Evolutionary conservation across 2,329 filamentous ascomycete species (phyloP).

Genomic region (Ilyonectria mors-panacis): DNA sequence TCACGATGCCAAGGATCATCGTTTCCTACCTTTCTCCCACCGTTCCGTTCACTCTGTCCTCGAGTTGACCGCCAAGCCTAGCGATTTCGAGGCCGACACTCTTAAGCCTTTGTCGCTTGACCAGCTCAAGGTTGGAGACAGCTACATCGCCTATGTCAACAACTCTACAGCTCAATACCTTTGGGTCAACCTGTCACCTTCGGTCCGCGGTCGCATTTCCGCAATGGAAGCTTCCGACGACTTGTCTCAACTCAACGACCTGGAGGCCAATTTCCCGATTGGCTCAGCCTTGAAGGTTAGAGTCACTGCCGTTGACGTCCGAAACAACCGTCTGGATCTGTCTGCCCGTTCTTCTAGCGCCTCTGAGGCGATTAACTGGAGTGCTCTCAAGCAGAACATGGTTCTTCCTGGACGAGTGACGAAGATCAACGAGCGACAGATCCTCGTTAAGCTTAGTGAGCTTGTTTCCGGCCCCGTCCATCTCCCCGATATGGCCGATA

Average conservation of each 20-base stretch:
- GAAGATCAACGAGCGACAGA: conserved; percentile 85
- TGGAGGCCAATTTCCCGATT: conserved; percentile 86
- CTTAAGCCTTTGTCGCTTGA: conserved; percentile 75
- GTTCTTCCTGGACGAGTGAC: conserved; percentile 88
- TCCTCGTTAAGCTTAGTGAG: conserved; percentile 89
- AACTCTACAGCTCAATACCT: conserved; percentile 85
- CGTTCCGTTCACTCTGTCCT: conserved; percentile 85
- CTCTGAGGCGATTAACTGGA: conserved; percentile 71
- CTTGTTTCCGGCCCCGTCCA: conserved; percentile 84
- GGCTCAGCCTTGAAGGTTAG: conserved; percentile 90
- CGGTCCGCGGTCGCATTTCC: conserved; percentile 86
- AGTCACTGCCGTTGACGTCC: conserved; percentile 80
- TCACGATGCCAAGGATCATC: conserved; percentile 91
- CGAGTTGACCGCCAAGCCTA: conserved; percentile 87
- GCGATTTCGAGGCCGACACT: conserved; percentile 67
- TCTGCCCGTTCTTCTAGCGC: conserved; percentile 77
- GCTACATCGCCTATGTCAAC: conserved; percentile 89
- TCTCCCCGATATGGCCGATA: conserved; percentile 86
- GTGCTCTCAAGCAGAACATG: conserved; percentile 82
- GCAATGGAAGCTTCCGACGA: conserved; percentile 91
- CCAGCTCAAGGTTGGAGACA: conserved; percentile 79
- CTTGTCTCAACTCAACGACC: conserved; percentile 81
- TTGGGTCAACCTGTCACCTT: conserved; percentile 93
- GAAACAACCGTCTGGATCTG: conserved; percentile 84
- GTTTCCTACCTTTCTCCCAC: conserved; percentile 93